Base-by-base conservation (phyloP, 1,139 yeast species). In the Lodderomyces orthopsilosis region DNA sequence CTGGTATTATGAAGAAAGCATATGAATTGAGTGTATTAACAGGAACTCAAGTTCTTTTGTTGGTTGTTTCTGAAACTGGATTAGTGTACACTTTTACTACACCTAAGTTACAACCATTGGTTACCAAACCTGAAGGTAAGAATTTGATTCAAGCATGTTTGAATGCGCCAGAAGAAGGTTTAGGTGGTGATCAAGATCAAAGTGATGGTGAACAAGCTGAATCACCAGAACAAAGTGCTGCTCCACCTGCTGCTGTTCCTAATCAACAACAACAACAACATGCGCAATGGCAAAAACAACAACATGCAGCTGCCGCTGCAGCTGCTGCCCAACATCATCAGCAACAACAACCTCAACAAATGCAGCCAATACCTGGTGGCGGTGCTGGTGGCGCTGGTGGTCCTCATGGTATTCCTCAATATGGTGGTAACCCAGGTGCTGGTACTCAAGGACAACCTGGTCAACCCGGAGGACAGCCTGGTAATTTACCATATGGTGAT, bases 1-100 rank as follows among this genome's bases (percentile, higher is more conserved):
- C 97, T 36, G 98, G 98, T 52, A 93, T 93, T 58, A 93, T 93
- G 98, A 93, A 93, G 70, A 93, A 85, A 72, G 98, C 98, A 14
- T 93, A 93, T 68, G 98, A 93, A 65, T 77, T 93, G 53, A 85
- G 95, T 21, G 98, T 94, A 41, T 77, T 93, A 55, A 93, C 98
- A 8, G 98, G 98, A 41, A 93, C 98, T 35, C 98, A 93, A 66
- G 98, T 93, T 28, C 76, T 93, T 53, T 73, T 93, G 48, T 78
- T 93, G 55, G 98, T 94, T 47, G 98, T 93, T 35, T 85, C 95
- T 42, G 98, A 93, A 66, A 93, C 98, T 17, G 98, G 98, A 6
- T 81, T 93, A 51, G 98, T 93, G 48, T 94, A 93, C 66, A 93
- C 98, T n/a, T 93, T 93, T 65, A 91, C 98, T 43, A 94, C 98